phyloP scores from a whole-genome alignment of 306 rosid genomes.

The Lathyrus tuberosus region DNA sequence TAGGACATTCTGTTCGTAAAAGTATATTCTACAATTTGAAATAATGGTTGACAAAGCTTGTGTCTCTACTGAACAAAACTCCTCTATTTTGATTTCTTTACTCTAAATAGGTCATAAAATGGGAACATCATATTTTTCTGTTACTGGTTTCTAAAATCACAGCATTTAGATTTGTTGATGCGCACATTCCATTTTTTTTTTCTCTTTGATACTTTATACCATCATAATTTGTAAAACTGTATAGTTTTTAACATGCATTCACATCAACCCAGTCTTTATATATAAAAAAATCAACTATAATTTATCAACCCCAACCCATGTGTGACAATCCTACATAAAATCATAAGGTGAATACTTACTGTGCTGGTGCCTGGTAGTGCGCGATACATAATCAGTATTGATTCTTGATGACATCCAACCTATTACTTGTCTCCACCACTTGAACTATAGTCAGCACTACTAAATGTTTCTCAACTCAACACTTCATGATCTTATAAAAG shows the following conservation, averaged over 20 bases:
- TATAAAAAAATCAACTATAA: background rate
- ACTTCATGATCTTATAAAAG: background rate
- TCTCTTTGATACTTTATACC: background rate
- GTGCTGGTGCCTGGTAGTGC: conserved; percentile 5
- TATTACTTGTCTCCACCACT: background rate
- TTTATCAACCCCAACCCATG: conserved; percentile 5
- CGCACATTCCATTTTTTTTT: background rate
- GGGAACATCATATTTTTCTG: conserved; percentile 2
- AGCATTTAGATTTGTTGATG: conserved; percentile 6
- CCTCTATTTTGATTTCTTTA: background rate
- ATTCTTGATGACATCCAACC: conserved; percentile 8
- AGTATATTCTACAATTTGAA: background rate
- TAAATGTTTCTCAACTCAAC: conserved; percentile 1
- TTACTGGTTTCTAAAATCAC: conserved; percentile 3
- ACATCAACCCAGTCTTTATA: background rate
- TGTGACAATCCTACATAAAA: background rate
- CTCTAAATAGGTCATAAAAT: conserved; percentile 11
- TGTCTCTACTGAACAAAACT: background rate
- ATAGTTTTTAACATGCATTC: conserved; percentile 24
- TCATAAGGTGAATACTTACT: conserved; percentile 7
- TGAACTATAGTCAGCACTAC: conserved; percentile 17
- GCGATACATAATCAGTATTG: background rate
- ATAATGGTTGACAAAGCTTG: conserved; percentile 18
- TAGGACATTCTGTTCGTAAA: background rate
- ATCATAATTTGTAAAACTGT: conserved; percentile 1